phyloP scores from a whole-genome alignment of 805 yeast species.

The Dipodascus albidus region DNA sequence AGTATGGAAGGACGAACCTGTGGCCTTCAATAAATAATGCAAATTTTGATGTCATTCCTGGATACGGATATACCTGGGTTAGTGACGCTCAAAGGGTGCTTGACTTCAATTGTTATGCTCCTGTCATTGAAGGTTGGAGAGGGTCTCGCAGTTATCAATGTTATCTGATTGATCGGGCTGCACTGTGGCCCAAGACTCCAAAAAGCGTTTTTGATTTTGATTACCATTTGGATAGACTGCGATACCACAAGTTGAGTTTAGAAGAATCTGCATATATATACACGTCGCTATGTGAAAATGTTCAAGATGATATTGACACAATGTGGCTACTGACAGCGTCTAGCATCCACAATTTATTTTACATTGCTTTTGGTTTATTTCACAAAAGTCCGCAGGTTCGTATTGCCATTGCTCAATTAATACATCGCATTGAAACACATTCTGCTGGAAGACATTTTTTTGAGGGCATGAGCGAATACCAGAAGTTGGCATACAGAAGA shows the following conservation, averaged over 20 bases:
- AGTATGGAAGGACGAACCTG: constrained; percentile 15
- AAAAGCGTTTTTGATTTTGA: constrained; percentile 20
- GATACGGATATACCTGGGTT: constrained; percentile 25
- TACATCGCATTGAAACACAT: constrained; percentile 19
- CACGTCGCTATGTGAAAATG: constrained; percentile 15
- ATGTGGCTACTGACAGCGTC: constrained; percentile 18
- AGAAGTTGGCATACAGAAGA: constrained; percentile 17
- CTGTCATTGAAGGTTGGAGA: constrained; percentile 24
- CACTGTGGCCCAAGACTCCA: constrained; percentile 14
- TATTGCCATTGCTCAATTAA: constrained; percentile 14
- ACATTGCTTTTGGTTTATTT: constrained; percentile 21
- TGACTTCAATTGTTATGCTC: constrained; percentile 16
- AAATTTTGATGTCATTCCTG: constrained; percentile 15
- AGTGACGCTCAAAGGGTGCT: constrained; percentile 14
- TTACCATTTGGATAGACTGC: constrained; percentile 20
- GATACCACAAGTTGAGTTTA: constrained; percentile 14
- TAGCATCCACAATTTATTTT: constrained; percentile 17
- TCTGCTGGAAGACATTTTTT: constrained; percentile 21
- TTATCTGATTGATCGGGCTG: constrained; percentile 15
- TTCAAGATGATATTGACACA: constrained; percentile 20
- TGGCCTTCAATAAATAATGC: constrained; percentile 13
- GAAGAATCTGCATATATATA: constrained; percentile 19
- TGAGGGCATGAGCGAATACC: constrained; percentile 16
- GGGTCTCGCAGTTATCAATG: constrained; percentile 17
- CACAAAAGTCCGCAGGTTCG: constrained; percentile 20